Evolutionary conservation across 371 early-diverging fungal genomes (phyloP).

Genomic region (Mucor racemosus): DNA sequence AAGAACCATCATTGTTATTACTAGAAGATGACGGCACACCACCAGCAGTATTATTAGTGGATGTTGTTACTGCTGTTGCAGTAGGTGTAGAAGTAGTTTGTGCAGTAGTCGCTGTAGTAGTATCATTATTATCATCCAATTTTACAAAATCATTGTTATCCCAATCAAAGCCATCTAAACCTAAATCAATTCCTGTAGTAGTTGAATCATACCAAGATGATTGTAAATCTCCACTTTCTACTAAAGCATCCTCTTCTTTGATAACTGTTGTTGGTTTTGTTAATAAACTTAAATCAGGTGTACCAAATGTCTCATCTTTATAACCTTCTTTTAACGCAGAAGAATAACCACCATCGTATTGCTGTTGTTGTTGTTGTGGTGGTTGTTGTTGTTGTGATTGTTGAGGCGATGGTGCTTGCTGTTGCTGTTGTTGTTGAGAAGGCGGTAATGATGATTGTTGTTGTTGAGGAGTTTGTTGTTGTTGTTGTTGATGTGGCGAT

Average conservation of each 20-base stretch:
- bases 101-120: background rate
- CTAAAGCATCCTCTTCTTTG: conserved; percentile 16
- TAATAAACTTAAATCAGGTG: conserved; percentile 19
- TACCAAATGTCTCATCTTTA: conserved; percentile 45
- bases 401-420: background rate
- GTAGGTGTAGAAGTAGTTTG: background rate
- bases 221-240: conserved; percentile 15
- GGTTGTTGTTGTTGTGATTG: too few species aligned
- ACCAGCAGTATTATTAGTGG: background rate
- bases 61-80: background rate
- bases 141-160: conserved; percentile 35
- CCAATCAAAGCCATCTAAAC: conserved; percentile 41
- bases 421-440: background rate
- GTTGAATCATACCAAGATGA: conserved; percentile 42
- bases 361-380: background rate
- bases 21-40: background rate
- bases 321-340: conserved; percentile 43
- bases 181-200: conserved; percentile 29
- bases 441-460: conserved; percentile 12
- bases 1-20: background rate
- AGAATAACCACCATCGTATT: conserved; percentile 15
- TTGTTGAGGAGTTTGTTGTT: conserved; percentile 15
- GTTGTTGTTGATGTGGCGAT: conserved; percentile 10
- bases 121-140: conserved; percentile 18
- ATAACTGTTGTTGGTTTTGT: conserved; percentile 7